A percentile compares a stretch with the other conserved stretches of the same genome.
These are phyloP conservation scores for Albizia julibrissin DNA, from an alignment of 306 rosid genomes.

Conservation along the genomic window DNA sequence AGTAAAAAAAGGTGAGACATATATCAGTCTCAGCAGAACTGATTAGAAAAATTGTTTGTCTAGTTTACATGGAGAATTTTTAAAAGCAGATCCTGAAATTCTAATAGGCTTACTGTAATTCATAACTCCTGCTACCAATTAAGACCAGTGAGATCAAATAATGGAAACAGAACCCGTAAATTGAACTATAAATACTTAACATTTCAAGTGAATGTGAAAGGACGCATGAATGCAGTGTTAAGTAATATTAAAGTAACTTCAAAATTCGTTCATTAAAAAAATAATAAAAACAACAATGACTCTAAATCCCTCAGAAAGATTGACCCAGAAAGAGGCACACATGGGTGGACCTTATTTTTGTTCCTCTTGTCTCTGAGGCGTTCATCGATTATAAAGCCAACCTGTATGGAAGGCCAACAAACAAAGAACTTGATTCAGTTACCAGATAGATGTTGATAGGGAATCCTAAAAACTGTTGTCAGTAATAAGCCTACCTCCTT, in stretches of 20 bases:
- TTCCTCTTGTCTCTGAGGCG: constrained; percentile 75
- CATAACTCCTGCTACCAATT: constrained; percentile 10
- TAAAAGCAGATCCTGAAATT: neutral
- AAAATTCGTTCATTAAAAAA: neutral
- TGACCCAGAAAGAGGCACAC: constrained; percentile 5
- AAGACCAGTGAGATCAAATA: constrained; percentile 21
- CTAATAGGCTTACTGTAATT: neutral
- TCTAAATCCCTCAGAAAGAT: neutral
- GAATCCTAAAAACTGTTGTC: neutral
- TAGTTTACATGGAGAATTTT: neutral
- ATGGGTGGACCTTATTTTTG: constrained; percentile 68
- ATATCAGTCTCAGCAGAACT: neutral
- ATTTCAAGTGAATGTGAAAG: constrained; percentile 1
- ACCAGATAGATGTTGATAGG: constrained; percentile 6
- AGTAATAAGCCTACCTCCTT: neutral
- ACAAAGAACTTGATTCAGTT: constrained; percentile 17
- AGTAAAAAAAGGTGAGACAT: neutral
- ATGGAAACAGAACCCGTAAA: constrained; percentile 26
- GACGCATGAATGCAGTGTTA: constrained; percentile 19
- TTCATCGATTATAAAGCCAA: constrained; percentile 90
- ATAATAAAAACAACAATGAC: constrained; percentile 9
- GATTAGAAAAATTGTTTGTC: neutral
- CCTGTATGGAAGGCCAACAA: constrained; percentile 46
- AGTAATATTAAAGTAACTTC: neutral
- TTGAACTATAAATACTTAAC: constrained; percentile 19